Evolutionary conservation across 306 rosid genomes (phyloP), one percentile per base, ranked within the genome.

Genomic region (Prunus mume): DNA sequence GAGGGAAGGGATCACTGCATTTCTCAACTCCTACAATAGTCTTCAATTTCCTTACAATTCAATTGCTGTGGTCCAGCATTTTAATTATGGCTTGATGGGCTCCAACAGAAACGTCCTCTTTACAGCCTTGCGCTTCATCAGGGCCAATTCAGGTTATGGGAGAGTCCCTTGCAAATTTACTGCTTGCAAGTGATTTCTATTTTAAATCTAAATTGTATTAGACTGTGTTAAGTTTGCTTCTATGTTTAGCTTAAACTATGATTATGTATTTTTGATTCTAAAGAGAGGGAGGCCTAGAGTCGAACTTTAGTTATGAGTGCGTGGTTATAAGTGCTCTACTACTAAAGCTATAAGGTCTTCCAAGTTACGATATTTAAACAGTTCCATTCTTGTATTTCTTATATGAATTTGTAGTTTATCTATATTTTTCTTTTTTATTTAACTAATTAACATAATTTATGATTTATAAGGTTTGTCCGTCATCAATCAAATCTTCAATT

Each of bases 1-100:
- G 46, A 90, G 97, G 77, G 98, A 93, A 85, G 92, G 87, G 63
- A 72, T 85, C 62, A 85, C 98, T 22, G 93, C 96, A 10, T 83
- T 90, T 69, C 89, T 93, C 50, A 93, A 91, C 79, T 93, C 98
- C 27, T 88, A 88, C 66, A 91, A 85, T 71, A 87, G 87, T 76
- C 74, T 90, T 63, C 87, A 76, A 3, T 93, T 83, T 73, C 77
- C 91, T 69, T 91, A 90, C 81, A 83, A 85, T 76, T 78, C 96
- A 63, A 67, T 87, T 51, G 82, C 74, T 1, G 97, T 93, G 0
- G 24, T 86, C 43, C 77, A 84, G 82, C 93, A 78, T 47, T 61
- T 86, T 81, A 83, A 91, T 66, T 76, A 38, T 84, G 97, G 93
- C 10, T 79, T 93, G 82, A 77, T 86, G 89, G 97, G 96, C 28